Percentiles rank a stretch among this genome's conserved stretches.
Conservation (phyloP, 805 yeast genomes). For the Clavispora vitiphila region DNA sequence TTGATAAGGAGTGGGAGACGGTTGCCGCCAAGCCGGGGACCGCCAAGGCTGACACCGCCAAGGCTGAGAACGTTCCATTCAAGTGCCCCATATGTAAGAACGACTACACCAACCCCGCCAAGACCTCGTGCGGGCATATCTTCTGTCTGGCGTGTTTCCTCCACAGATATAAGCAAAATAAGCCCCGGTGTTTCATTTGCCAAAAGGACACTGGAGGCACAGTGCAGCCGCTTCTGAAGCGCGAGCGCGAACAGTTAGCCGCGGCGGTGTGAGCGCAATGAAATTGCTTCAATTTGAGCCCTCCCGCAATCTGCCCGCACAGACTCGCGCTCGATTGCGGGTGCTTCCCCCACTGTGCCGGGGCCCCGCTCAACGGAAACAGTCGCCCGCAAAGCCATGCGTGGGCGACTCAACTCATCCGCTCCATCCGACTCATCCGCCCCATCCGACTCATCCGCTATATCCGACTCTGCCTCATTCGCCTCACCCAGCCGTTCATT, state of each 20-base stretch:
- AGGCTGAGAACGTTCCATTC: constrained; percentile 40
- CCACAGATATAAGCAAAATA: constrained; percentile 34
- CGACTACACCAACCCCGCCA: constrained; percentile 52
- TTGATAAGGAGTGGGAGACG: constrained; percentile 66
- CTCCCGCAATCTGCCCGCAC: no score
- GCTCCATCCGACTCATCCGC: no score
- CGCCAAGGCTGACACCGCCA: constrained; percentile 1
- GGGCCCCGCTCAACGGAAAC: no score
- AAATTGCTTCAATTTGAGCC: no score
- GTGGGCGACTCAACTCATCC: no score
- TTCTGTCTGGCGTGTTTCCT: constrained; percentile 63
- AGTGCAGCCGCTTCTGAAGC: constrained; percentile 43
- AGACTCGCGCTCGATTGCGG: no score
- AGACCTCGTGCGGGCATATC: constrained; percentile 57
- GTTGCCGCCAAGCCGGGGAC: constrained; percentile 14
- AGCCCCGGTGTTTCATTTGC: constrained; percentile 53
- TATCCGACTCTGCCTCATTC: no score
- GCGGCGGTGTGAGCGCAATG: no score
- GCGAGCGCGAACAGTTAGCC: neutral
- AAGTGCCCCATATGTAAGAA: constrained; percentile 58
- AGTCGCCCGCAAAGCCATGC: no score
- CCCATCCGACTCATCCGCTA: no score
- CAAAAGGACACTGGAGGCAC: constrained; percentile 56
- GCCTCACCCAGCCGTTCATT: no score
- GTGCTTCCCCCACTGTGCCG: no score